Evolutionary conservation across 106 monocot species (phyloP).

Genomic region (Allium cepa): DNA sequence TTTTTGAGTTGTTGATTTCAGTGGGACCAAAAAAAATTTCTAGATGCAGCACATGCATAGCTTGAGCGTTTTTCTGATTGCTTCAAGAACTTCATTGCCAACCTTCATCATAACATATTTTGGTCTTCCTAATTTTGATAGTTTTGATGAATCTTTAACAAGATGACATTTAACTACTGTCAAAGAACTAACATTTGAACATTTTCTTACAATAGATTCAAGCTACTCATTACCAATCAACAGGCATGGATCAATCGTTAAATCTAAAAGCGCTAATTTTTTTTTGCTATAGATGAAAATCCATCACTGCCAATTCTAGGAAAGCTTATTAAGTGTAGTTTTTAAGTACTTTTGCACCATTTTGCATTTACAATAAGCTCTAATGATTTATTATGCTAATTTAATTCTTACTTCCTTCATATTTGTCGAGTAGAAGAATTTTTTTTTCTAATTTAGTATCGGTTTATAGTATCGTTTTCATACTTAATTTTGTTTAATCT

Average conservation of each 20-base stretch:
- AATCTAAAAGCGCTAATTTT: neutral
- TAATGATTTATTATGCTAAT: too few relatives aligned
- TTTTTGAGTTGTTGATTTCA: neutral
- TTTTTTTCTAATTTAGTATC: too few relatives aligned
- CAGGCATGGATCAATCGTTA: slow-evolving; percentile 2
- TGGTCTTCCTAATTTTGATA: neutral
- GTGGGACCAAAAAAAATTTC: slow-evolving; percentile 4
- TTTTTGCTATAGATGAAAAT: neutral
- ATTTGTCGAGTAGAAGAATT: too few relatives aligned
- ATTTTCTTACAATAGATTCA: neutral
- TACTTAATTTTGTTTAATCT: too few relatives aligned
- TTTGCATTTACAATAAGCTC: neutral
- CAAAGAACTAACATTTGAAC: neutral
- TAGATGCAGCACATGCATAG: neutral
- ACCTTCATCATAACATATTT: slow-evolving; percentile 1
- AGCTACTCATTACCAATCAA: neutral
- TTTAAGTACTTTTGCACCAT: slow-evolving; percentile 4
- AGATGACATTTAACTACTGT: neutral
- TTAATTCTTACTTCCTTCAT: too few relatives aligned
- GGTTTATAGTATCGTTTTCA: too few relatives aligned
- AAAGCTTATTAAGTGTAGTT: neutral
- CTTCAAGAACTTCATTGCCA: neutral
- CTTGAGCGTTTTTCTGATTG: neutral
- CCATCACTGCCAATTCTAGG: neutral
- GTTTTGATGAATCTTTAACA: neutral